Evolutionary conservation across 495 filamentous ascomycete species (phyloP), one percentile per base, ranked within the genome.

Genomic region (Penicillium canariense): DNA sequence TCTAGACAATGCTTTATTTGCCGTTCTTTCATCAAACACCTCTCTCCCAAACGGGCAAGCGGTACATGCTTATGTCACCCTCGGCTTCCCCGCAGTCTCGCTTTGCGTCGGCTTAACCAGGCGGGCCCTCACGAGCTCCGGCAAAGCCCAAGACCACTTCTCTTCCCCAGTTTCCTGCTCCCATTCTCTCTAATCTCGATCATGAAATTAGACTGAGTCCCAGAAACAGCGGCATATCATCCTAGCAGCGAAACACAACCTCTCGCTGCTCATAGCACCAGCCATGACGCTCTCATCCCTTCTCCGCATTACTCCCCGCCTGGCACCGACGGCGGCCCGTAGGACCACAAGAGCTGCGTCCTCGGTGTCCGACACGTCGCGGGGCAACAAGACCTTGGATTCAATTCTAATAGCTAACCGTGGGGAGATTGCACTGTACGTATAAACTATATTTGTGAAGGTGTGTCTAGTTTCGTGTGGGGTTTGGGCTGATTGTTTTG

Each of bases 361-460:
- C 9, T 71, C 75, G 12, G 52, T 67, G 20, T 57, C 72, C 2
- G 61, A 45, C 35, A 47, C 55, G 8, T 17, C 68, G 26, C 60
- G 52, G 22, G 36, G 54, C 20, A 56, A 39, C 30, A 67, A 63
- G 3, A 82, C 90, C 10, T 78, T 97, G 50, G 86, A 86, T 42
- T 96, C 91, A 14, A 87, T 97, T 44, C 77, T 97, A 1, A 97
- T 99, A 65, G 94, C 94, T 14, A 99, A 99, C 66, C 84, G 94
- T 59, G 94, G 94, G 55, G 94, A 99, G 68, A 99, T 99, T 64
- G 95, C 94, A 48, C 77, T 97, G 78, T 88, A 67, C 46, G 79
- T 70, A 35, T 31, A n/a, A 46, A 12, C 43, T 4, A 5, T 17
- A 1, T 1, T 14, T 12, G 27, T 45, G 38, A 48, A 50, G n/a